phyloP scores from a whole-genome alignment of 2,329 filamentous ascomycete genomes.

The Hypocrella siamensis region DNA sequence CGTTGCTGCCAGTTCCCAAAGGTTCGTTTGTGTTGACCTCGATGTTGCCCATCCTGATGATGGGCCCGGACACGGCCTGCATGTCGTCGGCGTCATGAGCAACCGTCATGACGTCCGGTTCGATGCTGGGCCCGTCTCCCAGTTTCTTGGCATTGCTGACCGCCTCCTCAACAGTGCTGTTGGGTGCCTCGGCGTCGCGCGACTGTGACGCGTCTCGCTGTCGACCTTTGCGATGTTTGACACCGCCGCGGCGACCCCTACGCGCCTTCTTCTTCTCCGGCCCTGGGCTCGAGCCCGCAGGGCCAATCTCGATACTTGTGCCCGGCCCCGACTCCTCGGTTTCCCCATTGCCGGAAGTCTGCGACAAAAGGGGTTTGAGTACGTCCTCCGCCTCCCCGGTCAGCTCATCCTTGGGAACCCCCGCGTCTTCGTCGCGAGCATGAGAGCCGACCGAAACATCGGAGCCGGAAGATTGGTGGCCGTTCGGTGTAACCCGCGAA shows the following conservation, averaged over 20 bases:
- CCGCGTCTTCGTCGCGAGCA: not conserved
- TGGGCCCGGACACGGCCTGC: constrained; percentile 41
- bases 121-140: constrained; percentile 34
- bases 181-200: constrained; percentile 27
- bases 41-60: constrained; percentile 46
- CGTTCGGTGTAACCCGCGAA: too few relatives aligned
- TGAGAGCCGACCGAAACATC: too few relatives aligned
- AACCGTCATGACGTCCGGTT: constrained; percentile 46
- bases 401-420: not conserved
- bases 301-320: not conserved
- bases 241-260: constrained; percentile 55
- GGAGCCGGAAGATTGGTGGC: too few relatives aligned
- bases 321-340: not conserved
- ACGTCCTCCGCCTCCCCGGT: not conserved
- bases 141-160: constrained; percentile 44
- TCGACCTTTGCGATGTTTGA: constrained; percentile 46
- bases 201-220: constrained; percentile 36
- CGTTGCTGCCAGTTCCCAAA: constrained; percentile 74
- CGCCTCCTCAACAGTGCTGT: constrained; percentile 42
- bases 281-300: not conserved
- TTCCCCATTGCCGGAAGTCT: not conserved
- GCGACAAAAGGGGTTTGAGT: not conserved
- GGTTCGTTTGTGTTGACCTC: constrained; percentile 48
- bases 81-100: constrained; percentile 40
- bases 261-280: constrained; percentile 50